Base-by-base conservation (phyloP, 345 rosid species). In the Hibiscus trionum region DNA sequence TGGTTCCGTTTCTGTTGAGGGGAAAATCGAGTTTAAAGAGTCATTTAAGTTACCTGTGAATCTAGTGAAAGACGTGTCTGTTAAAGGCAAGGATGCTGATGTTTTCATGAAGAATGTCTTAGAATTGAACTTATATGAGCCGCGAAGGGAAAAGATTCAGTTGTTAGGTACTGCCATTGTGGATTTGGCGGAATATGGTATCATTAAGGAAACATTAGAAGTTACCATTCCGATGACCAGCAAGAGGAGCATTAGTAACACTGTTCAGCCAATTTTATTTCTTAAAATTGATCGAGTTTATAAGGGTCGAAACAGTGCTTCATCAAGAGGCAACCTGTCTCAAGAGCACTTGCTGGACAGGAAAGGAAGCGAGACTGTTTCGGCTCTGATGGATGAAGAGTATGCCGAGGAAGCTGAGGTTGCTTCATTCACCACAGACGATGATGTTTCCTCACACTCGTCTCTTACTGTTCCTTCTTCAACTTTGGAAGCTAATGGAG, bases 321-420 rank as follows among this genome's bases (percentile, higher is more conserved):
- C 87, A 7, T 79, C 83, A 49, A 74, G 70, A 74, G 83, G 80
- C 21, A 42, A 76, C 78, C 72, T 72, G 27, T 69, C 85, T 12
- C 83, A 82, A 60, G 90, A 77, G 68, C 80, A 70, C 11, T 75
- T 72, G 19, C 29, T 69, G 63, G 84, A 82, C 31, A 84, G 76
- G 75, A 88, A 81, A 61, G 86, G 78, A 26, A 79, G 80, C 29
- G 95, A 82, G 67, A 91, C 98, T 47, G 90, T 91, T 75, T 88
- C 96, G 33, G 83, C 82, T 12, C 79, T 93, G 27, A 91, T 88
- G 91, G 90, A 80, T 63, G 96, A 87, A 79, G 96, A 86, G 78
- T 87, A 89, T 70, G 84, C 87, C 21, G 93, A 86, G 64, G 97
- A 94, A 87, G 91, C 91, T 37, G 97, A 91, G 79, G 56, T 72